Conservation (phyloP, 192 early-diverging fungal genomes). For the Rhizophagus sp. region DNA sequence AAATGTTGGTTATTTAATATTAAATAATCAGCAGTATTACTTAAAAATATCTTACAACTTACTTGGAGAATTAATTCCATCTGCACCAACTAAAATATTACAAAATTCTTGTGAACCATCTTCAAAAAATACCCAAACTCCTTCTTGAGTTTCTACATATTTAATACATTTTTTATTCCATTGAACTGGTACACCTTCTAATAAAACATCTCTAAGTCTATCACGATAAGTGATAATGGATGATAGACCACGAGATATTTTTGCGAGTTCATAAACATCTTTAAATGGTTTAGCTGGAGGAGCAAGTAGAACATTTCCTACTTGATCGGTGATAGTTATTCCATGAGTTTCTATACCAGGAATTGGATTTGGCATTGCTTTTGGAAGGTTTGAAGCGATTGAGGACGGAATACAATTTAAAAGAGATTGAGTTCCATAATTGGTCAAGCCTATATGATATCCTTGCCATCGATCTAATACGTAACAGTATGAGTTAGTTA, state of each 20-base stretch:
- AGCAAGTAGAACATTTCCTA: neutral
- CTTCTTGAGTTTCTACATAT: constrained; percentile 4
- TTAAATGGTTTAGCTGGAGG: neutral
- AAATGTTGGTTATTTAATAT: neutral
- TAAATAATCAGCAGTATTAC: neutral
- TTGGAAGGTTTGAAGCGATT: neutral
- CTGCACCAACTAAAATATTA: constrained; percentile 6
- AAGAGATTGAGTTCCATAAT: neutral
- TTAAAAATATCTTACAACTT: neutral
- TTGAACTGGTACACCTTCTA: neutral
- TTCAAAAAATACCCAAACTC: constrained; percentile 11
- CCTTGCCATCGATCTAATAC: constrained; percentile 10
- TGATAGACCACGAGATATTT: neutral
- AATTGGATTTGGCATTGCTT: neutral
- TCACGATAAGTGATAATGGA: neutral
- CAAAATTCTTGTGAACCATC: constrained; percentile 11
- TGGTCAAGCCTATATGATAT: neutral
- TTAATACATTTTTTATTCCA: constrained; percentile 7
- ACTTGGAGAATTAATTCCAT: constrained; percentile 20
- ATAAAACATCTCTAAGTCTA: neutral
- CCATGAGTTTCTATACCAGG: neutral
- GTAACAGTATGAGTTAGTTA: neutral
- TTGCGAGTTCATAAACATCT: neutral
- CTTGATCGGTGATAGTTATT: neutral
- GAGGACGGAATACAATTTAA: neutral